These are phyloP conservation scores for Paecilomyces sp. DNA, from an alignment of 2,329 filamentous ascomycete species.

Conservation along the genomic window DNA sequence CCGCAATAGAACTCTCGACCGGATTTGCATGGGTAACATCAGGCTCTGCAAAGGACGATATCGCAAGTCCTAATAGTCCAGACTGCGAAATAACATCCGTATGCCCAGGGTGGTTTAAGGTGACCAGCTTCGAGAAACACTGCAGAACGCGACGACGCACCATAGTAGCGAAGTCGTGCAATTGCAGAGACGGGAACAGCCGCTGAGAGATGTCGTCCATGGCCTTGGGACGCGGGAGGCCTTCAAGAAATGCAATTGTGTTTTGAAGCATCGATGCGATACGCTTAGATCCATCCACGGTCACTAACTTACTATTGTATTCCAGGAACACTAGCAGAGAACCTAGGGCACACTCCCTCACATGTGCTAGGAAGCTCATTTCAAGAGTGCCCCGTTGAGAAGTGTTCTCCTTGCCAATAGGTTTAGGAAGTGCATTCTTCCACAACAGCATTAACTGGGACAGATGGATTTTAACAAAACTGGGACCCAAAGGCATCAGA, in stretches of 20 bases:
- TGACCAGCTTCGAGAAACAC: constrained; percentile 87
- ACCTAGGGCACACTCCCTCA: constrained; percentile 86
- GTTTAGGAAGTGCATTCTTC: constrained; percentile 95
- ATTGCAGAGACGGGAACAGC: constrained; percentile 74
- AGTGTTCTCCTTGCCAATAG: constrained; percentile 86
- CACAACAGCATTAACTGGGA: constrained; percentile 88
- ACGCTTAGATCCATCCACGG: constrained; percentile 86
- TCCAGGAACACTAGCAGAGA: constrained; percentile 88
- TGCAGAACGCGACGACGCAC: constrained; percentile 87
- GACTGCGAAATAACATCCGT: constrained; percentile 84
- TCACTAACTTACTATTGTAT: constrained; percentile 86
- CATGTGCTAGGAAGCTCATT: constrained; percentile 86
- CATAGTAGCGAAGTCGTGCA: constrained; percentile 88
- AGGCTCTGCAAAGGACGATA: constrained; percentile 87
- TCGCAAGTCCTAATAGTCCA: constrained; percentile 80
- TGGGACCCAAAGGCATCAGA: constrained; percentile 90
- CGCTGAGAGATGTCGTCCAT: constrained; percentile 81
- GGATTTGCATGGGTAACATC: constrained; percentile 66
- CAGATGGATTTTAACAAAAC: constrained; percentile 97
- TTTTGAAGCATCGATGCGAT: constrained; percentile 93
- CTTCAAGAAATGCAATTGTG: constrained; percentile 81
- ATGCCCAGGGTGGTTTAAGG: constrained; percentile 75
- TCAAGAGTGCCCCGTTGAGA: constrained; percentile 77
- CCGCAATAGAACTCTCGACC: constrained; percentile 84
- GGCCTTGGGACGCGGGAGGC: constrained; percentile 72